Conservation (phyloP, 2,329 filamentous ascomycete species). For the Alternaria brassicicola region DNA sequence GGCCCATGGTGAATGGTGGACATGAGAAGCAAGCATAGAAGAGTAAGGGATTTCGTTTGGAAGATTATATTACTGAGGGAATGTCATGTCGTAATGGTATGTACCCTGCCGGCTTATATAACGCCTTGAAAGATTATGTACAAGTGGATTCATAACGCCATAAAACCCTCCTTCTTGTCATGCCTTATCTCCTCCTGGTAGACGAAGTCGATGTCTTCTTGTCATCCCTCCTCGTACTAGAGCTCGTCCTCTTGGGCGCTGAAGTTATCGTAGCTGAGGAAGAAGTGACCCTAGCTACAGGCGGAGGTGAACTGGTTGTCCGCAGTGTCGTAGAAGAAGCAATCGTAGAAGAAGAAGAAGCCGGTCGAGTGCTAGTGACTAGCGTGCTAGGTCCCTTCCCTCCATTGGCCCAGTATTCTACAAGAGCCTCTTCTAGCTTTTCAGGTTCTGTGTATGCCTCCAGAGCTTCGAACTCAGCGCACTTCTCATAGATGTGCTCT, state of each 20-base stretch:
- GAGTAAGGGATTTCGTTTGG: neutral
- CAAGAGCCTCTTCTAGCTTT: slow-evolving; percentile 35
- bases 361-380: slow-evolving; percentile 12
- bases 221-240: slow-evolving; percentile 10
- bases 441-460: slow-evolving; percentile 39
- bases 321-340: neutral
- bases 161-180: neutral
- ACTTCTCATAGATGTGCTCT: slow-evolving; percentile 30
- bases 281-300: neutral
- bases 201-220: slow-evolving; percentile 7
- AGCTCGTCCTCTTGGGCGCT: slow-evolving; percentile 2
- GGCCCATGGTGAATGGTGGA: neutral
- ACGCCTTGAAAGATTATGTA: neutral
- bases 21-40: neutral
- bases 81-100: neutral
- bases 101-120: neutral
- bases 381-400: slow-evolving; percentile 24
- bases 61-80: neutral
- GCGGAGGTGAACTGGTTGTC: neutral
- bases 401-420: slow-evolving; percentile 35
- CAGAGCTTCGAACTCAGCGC: slow-evolving; percentile 32
- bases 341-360: neutral
- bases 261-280: neutral
- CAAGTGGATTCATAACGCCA: neutral
- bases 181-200: slow-evolving; percentile 5